Percentiles rank a stretch among this genome's conserved stretches.
Conservation (phyloP, 257 asterid species). For the Echium plantagineum region DNA sequence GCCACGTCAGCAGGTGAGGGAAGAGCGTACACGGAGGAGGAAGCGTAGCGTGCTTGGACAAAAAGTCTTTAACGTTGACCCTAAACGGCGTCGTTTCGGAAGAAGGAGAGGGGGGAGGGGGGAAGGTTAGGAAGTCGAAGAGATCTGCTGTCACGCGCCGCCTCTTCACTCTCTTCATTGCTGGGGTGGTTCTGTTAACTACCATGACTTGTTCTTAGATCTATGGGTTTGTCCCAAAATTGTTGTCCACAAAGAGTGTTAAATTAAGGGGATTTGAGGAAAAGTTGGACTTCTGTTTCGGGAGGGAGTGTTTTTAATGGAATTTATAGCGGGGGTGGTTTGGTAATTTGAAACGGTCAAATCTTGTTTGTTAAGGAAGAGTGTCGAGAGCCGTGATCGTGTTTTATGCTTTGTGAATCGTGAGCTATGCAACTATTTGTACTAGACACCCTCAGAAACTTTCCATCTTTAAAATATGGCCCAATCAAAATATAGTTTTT, state of each 20-base stretch:
- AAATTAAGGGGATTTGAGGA: conserved; percentile 14
- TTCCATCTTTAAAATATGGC: no score
- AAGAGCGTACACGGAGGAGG: conserved; percentile 80
- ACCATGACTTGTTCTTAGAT: conserved; percentile 38
- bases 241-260: not conserved
- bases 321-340: no score
- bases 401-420: no score
- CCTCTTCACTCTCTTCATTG: conserved; percentile 54
- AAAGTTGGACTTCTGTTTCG: conserved; percentile 13
- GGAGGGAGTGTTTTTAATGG: no score
- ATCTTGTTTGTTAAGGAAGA: no score
- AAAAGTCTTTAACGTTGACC: conserved; percentile 38
- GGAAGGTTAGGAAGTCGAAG: conserved; percentile 54
- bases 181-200: conserved; percentile 35
- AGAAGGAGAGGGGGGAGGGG: conserved; percentile 24
- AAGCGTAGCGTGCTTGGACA: conserved; percentile 49
- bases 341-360: no score
- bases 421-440: no score
- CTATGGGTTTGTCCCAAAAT: conserved; percentile 6
- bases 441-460: no score
- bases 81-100: conserved; percentile 45
- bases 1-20: conserved; percentile 83
- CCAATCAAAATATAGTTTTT: no score
- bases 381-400: no score
- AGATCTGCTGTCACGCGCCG: conserved; percentile 76